Base-by-base conservation (phyloP, 768 basidiomycete species). In the Dentipellis fragilis region DNA sequence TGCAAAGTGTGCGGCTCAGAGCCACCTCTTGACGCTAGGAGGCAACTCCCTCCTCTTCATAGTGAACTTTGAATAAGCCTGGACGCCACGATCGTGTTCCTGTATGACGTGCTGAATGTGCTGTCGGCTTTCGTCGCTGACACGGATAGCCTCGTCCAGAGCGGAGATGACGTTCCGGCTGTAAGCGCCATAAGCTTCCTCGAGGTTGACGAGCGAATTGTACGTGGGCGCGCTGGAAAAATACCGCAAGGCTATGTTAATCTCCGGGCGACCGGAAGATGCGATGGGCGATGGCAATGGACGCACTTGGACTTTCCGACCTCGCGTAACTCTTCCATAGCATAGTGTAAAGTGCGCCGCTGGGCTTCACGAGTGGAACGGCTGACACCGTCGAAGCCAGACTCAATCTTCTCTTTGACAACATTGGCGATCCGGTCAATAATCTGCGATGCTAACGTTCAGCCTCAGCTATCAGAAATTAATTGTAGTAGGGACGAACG, bases 281-380 rank as follows among this genome's bases (percentile, higher is more conserved):
- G 34, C 23, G 16, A 10, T 17, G 11, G 6, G 51, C 23, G 22
- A 21, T 4, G 12, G 39, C 3, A 11, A 22, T 16, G 23, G 16
- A 16, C 29, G 19, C 17, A 62, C 61, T 62, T 57, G 17, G 61
- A 51, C 29, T 57, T 56, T 10, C 57, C 52, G n/a, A 62, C 12
- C 9, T 34, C 49, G 9, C 11, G 52, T 56, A 60, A 23, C 21
- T 62, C 61, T 7, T 42, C 38, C 42, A 51, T 45, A 2, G 56
- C 52, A 39, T 62, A 54, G 7, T 45, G 47, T n/a, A 62, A 37
- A 22, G 60, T 55, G 2, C 46, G 61, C 38, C 36, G 49, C 22
- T 54, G 61, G 17, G 60, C 53, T 46, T 55, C 42, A 16, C 51
- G 47, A 10, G 45, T 49, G 19, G 52, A 47, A n/a, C 14, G 47